Conservation (phyloP, 2,329 filamentous ascomycete species). For the Beauveria sp. region DNA sequence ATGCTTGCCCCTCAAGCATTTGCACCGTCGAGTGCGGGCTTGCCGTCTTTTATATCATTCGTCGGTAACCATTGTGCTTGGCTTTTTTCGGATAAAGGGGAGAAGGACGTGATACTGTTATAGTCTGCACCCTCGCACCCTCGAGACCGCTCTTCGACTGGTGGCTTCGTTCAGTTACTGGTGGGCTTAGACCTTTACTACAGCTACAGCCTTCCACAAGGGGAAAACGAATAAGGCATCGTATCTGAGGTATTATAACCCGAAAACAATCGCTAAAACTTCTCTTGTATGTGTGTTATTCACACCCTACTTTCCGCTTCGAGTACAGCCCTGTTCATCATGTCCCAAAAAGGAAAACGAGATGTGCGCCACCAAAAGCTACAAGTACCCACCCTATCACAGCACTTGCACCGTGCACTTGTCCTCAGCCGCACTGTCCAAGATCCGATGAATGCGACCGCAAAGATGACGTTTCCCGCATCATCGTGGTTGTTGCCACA, state of each 20-base stretch:
- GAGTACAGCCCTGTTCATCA: not conserved
- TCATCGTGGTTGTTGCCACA: not conserved
- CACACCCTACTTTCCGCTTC: too few species aligned
- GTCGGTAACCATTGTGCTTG: not conserved
- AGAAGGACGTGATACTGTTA: too few species aligned
- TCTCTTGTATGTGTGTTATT: too few species aligned
- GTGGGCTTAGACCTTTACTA: too few species aligned
- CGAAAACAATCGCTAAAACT: too few species aligned
- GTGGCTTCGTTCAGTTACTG: too few species aligned
- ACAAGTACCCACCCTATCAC: not conserved
- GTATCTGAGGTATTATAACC: too few species aligned
- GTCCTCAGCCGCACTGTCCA: constrained; percentile 6
- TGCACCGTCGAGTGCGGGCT: not conserved
- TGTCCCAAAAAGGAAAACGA: constrained; percentile 17
- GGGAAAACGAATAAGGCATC: too few species aligned
- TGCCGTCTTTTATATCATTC: not conserved
- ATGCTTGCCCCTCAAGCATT: not conserved
- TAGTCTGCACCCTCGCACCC: too few species aligned
- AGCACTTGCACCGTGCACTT: not conserved
- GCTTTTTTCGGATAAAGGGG: too few species aligned
- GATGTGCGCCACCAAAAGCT: not conserved
- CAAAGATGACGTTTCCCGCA: not conserved
- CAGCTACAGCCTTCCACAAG: too few species aligned
- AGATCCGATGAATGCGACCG: not conserved
- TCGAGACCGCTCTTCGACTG: too few species aligned